Conservation (phyloP, 208 protist genomes). For the Trypanosoma lewisi region DNA sequence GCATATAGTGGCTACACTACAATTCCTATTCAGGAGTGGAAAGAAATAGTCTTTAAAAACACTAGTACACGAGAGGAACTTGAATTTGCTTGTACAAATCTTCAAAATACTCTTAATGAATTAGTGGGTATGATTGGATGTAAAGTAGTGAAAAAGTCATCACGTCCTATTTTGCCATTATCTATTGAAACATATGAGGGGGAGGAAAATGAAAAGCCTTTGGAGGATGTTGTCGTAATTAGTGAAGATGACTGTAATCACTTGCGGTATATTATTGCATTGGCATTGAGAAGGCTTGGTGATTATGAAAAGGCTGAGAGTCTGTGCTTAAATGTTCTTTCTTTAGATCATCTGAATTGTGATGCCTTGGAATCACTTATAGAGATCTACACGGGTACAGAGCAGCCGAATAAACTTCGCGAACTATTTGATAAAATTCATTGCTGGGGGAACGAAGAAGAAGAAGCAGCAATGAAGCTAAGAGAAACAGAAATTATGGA, state of each 20-base stretch:
- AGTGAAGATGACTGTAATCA: slow-evolving; percentile 62
- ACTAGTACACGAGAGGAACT: slow-evolving; percentile 28
- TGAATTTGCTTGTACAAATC: slow-evolving; percentile 21
- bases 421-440: slow-evolving; percentile 52
- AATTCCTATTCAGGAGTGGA: slow-evolving; percentile 40
- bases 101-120: slow-evolving; percentile 37
- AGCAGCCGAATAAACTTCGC: slow-evolving; percentile 33
- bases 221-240: slow-evolving; percentile 32
- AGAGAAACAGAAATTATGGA: neutral
- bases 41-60: slow-evolving; percentile 34
- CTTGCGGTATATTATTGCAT: slow-evolving; percentile 62
- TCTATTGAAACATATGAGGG: neutral
- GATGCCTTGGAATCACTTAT: slow-evolving; percentile 75
- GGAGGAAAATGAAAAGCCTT: slow-evolving; percentile 13
- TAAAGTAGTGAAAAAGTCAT: slow-evolving; percentile 31
- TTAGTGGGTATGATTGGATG: slow-evolving; percentile 32
- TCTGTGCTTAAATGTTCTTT: slow-evolving; percentile 45
- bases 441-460: slow-evolving; percentile 23
- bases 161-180: neutral
- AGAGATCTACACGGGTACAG: slow-evolving; percentile 64
- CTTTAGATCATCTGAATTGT: slow-evolving; percentile 40
- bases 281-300: slow-evolving; percentile 46
- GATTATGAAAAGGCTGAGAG: slow-evolving; percentile 45
- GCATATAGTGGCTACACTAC: slow-evolving; percentile 71
- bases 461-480: slow-evolving; percentile 14